Evolutionary conservation across 352 stramenopile genomes (phyloP).

Genomic region (Sclerospora graminicola): DNA sequence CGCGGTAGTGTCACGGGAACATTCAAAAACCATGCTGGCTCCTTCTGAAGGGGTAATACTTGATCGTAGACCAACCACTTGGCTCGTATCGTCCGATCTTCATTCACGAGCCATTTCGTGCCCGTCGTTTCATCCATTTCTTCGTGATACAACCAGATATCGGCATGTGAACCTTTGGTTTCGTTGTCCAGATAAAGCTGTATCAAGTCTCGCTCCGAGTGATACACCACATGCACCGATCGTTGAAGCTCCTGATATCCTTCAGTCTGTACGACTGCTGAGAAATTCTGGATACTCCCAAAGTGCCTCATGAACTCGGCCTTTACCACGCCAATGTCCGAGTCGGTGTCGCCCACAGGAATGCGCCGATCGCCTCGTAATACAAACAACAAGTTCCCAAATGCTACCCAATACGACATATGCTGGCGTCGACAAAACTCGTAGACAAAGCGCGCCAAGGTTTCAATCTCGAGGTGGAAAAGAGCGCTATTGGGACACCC

Average conservation of each 20-base stretch:
- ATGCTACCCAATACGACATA: conserved; percentile 58
- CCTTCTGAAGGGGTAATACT: conserved; percentile 39
- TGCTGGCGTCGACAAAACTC: conserved; percentile 34
- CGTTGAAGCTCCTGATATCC: conserved; percentile 35
- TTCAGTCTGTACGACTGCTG: conserved; percentile 27
- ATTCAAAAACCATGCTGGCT: conserved; percentile 39
- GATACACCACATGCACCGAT: conserved; percentile 42
- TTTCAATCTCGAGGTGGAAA: conserved; percentile 64
- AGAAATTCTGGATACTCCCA: conserved; percentile 43
- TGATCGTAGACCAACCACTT: conserved; percentile 56
- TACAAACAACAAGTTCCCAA: conserved; percentile 70
- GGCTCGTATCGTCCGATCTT: conserved; percentile 57
- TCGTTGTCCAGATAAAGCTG: conserved; percentile 51
- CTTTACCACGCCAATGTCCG: conserved; percentile 65
- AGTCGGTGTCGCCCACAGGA: conserved; percentile 67
- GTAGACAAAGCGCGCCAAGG: conserved; percentile 55
- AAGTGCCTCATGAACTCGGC: conserved; percentile 40
- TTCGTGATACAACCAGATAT: conserved; percentile 73
- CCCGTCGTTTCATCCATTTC: conserved; percentile 24
- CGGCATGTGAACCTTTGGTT: conserved; percentile 45
- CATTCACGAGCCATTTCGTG: conserved; percentile 49
- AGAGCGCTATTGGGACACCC: conserved; percentile 54
- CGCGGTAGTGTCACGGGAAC: conserved; percentile 38
- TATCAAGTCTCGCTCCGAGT: conserved; percentile 41
- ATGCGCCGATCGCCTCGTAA: conserved; percentile 51